Conservation (phyloP, 495 filamentous ascomycete species). For the Aspergillus coremiiformis region DNA sequence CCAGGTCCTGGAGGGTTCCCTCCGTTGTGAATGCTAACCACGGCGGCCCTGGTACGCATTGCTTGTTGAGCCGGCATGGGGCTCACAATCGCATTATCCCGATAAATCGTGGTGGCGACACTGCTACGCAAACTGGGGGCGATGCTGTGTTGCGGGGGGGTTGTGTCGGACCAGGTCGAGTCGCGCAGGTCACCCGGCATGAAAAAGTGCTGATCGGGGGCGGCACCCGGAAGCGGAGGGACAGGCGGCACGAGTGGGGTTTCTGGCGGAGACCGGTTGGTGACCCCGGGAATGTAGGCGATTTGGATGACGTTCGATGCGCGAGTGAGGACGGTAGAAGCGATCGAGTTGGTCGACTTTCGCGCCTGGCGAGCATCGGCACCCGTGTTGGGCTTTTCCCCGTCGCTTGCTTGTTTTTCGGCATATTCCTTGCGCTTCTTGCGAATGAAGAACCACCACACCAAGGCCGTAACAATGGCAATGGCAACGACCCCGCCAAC, state of each 20-base stretch:
- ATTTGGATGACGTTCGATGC: constrained; percentile 99
- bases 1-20: constrained; percentile 29
- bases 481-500: constrained; percentile 67
- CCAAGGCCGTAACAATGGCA: constrained; percentile 62
- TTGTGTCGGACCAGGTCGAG: constrained; percentile 68
- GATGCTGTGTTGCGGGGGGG: constrained; percentile 57
- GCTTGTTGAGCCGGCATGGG: constrained; percentile 77
- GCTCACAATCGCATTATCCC: constrained; percentile 75
- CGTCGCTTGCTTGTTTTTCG: constrained; percentile 41
- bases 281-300: constrained; percentile 96
- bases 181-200: constrained; percentile 87
- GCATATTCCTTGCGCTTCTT: constrained; percentile 58
- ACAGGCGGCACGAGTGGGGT: constrained; percentile 86
- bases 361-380: constrained; percentile 69
- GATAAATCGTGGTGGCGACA: constrained; percentile 87
- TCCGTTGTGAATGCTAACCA: constrained; percentile 73
- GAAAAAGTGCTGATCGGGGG: constrained; percentile 85
- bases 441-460: constrained; percentile 85
- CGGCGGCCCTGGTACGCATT: constrained; percentile 74
- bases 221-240: constrained; percentile 74
- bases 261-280: constrained; percentile 77
- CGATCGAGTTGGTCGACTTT: constrained; percentile 84
- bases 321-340: constrained; percentile 88
- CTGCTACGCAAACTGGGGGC: constrained; percentile 60
- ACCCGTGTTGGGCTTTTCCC: constrained; percentile 47